A percentile compares a stretch with the other conserved stretches of the same genome.
phyloP scores from a whole-genome alignment of 768 basidiomycete species.

The Boletellus emodensis region DNA sequence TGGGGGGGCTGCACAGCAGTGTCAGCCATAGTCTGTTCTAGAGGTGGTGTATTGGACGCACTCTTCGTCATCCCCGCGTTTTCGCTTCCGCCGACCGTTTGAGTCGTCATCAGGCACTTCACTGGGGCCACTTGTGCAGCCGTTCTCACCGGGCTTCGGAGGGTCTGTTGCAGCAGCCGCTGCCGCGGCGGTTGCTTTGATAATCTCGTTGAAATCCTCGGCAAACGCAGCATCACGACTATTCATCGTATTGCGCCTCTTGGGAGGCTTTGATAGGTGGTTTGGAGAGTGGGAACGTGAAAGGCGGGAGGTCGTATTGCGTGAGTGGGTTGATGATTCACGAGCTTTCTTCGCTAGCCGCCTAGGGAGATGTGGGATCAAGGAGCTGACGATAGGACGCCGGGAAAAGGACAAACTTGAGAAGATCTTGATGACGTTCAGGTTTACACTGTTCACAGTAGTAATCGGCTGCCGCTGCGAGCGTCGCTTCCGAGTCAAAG shows the following conservation, averaged over 20 bases:
- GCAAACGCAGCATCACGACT: constrained; percentile 93
- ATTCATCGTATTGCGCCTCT: constrained; percentile 96
- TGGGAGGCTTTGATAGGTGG: constrained; percentile 60
- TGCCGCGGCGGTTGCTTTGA: constrained; percentile 70
- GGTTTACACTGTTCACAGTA: constrained; percentile 93
- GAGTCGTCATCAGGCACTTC: constrained; percentile 50
- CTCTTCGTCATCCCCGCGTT: constrained; percentile 70
- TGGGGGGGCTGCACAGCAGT: constrained; percentile 38
- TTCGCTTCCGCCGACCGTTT: constrained; percentile 62
- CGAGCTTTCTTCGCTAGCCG: constrained; percentile 60
- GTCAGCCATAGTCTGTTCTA: constrained; percentile 9
- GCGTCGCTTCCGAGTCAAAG: constrained; percentile 70
- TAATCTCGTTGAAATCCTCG: constrained; percentile 75
- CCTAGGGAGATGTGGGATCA: constrained; percentile 36
- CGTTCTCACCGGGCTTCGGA: constrained; percentile 30
- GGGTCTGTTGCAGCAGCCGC: constrained; percentile 52
- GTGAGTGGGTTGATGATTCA: constrained; percentile 61
- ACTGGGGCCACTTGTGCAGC: constrained; percentile 38
- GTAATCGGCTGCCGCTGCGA: constrained; percentile 78
- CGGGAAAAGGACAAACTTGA: constrained; percentile 55
- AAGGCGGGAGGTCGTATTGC: constrained; percentile 55
- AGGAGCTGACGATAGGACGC: constrained; percentile 13
- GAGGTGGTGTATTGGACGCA: constrained; percentile 34
- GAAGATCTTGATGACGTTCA: constrained; percentile 74
- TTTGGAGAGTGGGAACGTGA: constrained; percentile 76